Percentiles rank a stretch among this genome's conserved stretches.
These are phyloP conservation scores for Candida germanica DNA, from an alignment of 805 yeast genomes.

Conservation along the genomic window DNA sequence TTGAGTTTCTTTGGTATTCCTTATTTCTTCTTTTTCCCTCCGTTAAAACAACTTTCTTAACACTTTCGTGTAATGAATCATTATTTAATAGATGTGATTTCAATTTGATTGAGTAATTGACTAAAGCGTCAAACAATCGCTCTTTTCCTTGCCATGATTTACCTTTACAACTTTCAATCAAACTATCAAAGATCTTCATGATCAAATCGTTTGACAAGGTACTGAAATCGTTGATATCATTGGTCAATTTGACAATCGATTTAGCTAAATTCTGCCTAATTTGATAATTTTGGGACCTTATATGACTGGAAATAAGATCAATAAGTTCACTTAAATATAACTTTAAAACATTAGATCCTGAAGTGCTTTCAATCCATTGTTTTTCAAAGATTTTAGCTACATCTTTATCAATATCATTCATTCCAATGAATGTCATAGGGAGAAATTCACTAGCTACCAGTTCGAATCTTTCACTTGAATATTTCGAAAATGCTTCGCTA, in stretches of 20 bases:
- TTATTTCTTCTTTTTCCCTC: conserved; percentile 70
- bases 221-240: conserved; percentile 33
- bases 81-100: conserved; percentile 28
- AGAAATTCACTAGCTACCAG: conserved; percentile 60
- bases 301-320: conserved; percentile 44
- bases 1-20: conserved; percentile 56
- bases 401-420: conserved; percentile 54
- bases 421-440: conserved; percentile 78
- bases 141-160: conserved; percentile 91
- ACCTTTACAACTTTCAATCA: conserved; percentile 65
- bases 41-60: conserved; percentile 44
- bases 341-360: conserved; percentile 72
- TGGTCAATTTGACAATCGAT: conserved; percentile 55
- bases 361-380: conserved; percentile 76
- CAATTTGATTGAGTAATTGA: conserved; percentile 51
- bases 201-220: conserved; percentile 20
- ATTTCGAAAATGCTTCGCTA: conserved; percentile 61
- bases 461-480: conserved; percentile 66
- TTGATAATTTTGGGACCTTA: conserved; percentile 56
- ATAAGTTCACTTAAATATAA: conserved; percentile 71
- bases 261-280: conserved; percentile 70
- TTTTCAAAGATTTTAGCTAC: conserved; percentile 50
- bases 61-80: conserved; percentile 27
- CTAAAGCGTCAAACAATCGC: conserved; percentile 64
- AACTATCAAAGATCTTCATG: conserved; percentile 43